phyloP scores from a whole-genome alignment of 805 yeast genomes.

The Pachysolen tannophilus region DNA sequence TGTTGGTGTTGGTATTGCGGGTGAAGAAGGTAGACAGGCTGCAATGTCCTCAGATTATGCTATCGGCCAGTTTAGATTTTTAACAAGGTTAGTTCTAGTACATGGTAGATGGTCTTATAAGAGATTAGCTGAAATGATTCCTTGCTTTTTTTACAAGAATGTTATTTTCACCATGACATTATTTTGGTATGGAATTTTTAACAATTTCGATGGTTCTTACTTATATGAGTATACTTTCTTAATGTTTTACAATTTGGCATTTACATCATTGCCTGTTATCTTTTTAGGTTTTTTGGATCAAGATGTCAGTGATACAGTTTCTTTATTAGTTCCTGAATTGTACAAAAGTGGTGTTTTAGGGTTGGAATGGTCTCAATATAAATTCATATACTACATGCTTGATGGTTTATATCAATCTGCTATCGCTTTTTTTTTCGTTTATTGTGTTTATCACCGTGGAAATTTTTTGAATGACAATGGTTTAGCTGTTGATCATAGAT shows the following conservation, averaged over 20 bases:
- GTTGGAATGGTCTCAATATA: conserved; percentile 59
- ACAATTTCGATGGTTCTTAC: conserved; percentile 73
- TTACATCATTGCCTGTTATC: conserved; percentile 74
- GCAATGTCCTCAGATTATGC: conserved; percentile 87
- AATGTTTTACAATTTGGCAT: conserved; percentile 78
- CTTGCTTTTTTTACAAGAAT: conserved; percentile 73
- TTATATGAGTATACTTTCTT: conserved; percentile 70
- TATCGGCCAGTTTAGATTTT: conserved; percentile 70
- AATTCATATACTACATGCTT: conserved; percentile 65
- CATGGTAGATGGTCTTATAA: conserved; percentile 89
- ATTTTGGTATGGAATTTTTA: conserved; percentile 75
- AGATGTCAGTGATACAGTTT: conserved; percentile 64
- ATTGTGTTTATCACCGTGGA: conserved; percentile 36
- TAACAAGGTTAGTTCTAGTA: conserved; percentile 57
- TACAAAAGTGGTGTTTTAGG: conserved; percentile 69
- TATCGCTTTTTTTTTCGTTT: conserved; percentile 69
- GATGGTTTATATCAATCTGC: conserved; percentile 76
- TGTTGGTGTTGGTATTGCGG: conserved; percentile 85
- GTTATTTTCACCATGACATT: conserved; percentile 66
- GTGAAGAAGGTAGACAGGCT: conserved; percentile 88
- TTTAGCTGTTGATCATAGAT: conserved; percentile 60
- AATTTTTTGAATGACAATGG: conserved; percentile 45
- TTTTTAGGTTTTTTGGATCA: conserved; percentile 75
- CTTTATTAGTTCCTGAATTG: conserved; percentile 66
- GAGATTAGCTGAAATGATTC: conserved; percentile 77